Evolutionary conservation across 1,139 yeast genomes (phyloP).

Genomic region (Lodderomyces theae): DNA sequence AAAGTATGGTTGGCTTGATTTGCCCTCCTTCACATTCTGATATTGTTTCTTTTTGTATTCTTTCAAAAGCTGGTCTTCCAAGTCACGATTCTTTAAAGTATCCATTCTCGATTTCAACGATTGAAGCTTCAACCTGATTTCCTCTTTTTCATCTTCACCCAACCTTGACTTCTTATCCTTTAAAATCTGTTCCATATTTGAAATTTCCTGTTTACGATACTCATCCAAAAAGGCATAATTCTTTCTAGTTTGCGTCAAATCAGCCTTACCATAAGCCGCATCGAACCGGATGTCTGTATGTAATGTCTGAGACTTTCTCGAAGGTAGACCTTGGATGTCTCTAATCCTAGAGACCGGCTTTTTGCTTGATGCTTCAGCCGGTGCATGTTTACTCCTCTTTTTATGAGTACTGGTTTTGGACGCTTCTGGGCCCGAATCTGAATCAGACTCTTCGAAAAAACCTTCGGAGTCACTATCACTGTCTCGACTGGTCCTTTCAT

Average conservation of each 20-base stretch:
- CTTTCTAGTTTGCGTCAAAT: constrained; percentile 59
- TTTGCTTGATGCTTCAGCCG: constrained; percentile 69
- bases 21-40: constrained; percentile 46
- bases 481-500: constrained; percentile 12
- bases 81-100: constrained; percentile 71
- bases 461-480: constrained; percentile 11
- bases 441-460: constrained; percentile 15
- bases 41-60: constrained; percentile 50
- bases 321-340: constrained; percentile 68
- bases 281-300: constrained; percentile 87
- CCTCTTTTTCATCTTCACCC: constrained; percentile 48
- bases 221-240: constrained; percentile 85
- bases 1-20: constrained; percentile 51
- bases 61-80: constrained; percentile 62
- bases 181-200: constrained; percentile 55
- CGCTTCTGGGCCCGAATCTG: constrained; percentile 19
- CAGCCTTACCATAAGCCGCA: constrained; percentile 83
- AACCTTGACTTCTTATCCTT: constrained; percentile 54
- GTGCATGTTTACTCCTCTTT: constrained; percentile 70
- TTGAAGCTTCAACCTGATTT: constrained; percentile 52
- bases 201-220: constrained; percentile 71
- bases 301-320: constrained; percentile 39
- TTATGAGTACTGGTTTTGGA: constrained; percentile 17
- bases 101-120: constrained; percentile 75
- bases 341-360: constrained; percentile 68